Conservation (phyloP, 208 protist species). For the Trypanosoma vivax region DNA sequence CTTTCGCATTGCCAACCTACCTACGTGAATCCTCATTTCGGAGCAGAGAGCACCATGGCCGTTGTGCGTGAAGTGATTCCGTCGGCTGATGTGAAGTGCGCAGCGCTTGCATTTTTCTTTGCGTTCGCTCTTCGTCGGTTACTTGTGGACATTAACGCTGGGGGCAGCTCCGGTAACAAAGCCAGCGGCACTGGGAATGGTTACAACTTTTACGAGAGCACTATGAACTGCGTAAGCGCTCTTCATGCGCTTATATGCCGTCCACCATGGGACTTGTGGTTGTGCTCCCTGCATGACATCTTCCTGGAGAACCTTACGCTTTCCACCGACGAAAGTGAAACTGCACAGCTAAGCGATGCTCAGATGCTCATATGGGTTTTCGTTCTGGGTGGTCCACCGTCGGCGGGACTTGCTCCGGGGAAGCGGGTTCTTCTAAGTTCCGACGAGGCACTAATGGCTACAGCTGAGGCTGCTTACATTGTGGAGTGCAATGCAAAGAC, state of each 20-base stretch:
- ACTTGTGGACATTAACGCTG: not conserved
- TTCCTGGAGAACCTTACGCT: slow-evolving; percentile 11
- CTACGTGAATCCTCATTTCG: slow-evolving; percentile 14
- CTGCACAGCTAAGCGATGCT: not conserved
- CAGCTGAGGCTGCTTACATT: slow-evolving; percentile 20
- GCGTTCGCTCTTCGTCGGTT: slow-evolving; percentile 16
- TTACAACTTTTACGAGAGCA: slow-evolving; percentile 9
- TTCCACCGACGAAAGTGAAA: slow-evolving; percentile 1
- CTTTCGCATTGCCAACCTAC: slow-evolving; percentile 18
- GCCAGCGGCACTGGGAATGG: not conserved
- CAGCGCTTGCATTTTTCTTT: slow-evolving; percentile 33
- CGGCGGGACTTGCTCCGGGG: slow-evolving; percentile 4
- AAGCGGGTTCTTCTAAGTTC: slow-evolving; percentile 10
- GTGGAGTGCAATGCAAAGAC: slow-evolving; percentile 10
- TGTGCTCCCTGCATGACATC: not conserved
- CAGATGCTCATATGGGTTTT: slow-evolving; percentile 21
- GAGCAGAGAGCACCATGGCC: slow-evolving; percentile 3
- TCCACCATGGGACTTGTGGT: slow-evolving; percentile 13
- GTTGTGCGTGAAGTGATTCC: slow-evolving; percentile 1
- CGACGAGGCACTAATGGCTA: slow-evolving; percentile 10
- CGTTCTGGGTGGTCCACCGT: slow-evolving; percentile 8
- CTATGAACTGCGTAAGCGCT: slow-evolving; percentile 9
- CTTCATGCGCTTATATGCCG: slow-evolving; percentile 16
- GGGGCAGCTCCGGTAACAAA: not conserved
- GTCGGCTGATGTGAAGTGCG: not conserved